Evolutionary conservation across 2,329 filamentous ascomycete genomes (phyloP), one percentile per base, ranked within the genome.

Genomic region (Xylaria sp.): DNA sequence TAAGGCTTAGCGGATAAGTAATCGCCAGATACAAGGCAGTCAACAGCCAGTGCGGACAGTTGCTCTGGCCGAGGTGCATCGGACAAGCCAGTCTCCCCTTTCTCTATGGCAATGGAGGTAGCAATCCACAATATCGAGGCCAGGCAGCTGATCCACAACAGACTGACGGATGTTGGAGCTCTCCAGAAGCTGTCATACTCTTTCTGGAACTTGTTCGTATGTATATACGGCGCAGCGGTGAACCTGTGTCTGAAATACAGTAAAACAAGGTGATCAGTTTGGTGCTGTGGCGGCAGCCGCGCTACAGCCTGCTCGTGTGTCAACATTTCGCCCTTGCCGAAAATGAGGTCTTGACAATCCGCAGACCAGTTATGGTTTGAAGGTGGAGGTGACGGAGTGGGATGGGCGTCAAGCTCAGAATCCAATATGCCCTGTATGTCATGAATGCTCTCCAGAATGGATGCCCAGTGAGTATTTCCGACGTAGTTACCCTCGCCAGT

Each of bases 81-180:
- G 37, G 76, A 65, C 66, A 74, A 71, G 57, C 71, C 76, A 50
- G 54, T 74, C 28, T 77, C 69, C 31, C 76, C 77, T 67, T 81
- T 79, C 59, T 74, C 67, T 48, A 77, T 74, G 28, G 78, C 75
- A 25, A 84, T 78, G 18, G 80, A 78, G 39, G 80, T 76, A 1
- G 83, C 83, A 3, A 81, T 79, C 69, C 79, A 80, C 48, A 87
- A 72, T 56, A 86, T 81, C 6, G 84, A 86, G 67, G 85, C 84
- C 57, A 87, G 77, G 48, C 85, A 83, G 71, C 84, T 86, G 54
- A 86, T 77, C 85, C 85, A 87, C 31, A 87, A 77, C 13, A 85
- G 76, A 69, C 81, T 82, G 2, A 81, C 77, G 0, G 77, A 76
- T 3, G 76, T 72, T 0, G 84, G 82, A 3, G 80, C 74, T 31